A percentile compares a stretch with the other conserved stretches of the same genome.
Conservation (phyloP, 2,329 filamentous ascomycete species). For the Aspergillus texensis region DNA sequence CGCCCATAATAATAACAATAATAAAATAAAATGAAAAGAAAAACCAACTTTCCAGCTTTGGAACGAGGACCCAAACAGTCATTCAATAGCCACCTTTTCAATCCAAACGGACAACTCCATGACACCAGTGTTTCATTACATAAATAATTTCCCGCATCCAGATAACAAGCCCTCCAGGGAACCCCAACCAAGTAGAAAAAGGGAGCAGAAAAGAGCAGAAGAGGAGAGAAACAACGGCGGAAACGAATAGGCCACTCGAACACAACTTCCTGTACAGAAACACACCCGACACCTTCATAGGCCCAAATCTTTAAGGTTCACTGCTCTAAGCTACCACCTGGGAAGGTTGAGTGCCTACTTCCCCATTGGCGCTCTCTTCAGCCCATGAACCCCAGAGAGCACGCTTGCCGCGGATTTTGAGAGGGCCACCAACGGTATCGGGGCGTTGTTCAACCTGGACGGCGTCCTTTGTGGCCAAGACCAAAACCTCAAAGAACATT, state of each 20-base stretch:
- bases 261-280: conserved; percentile 5
- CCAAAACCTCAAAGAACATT: conserved; percentile 98
- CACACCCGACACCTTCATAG: background rate
- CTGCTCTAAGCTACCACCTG: conserved; percentile 26
- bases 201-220: background rate
- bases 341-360: conserved; percentile 40
- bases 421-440: conserved; percentile 71
- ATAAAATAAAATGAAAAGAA: background rate
- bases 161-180: conserved; percentile 1
- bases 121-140: conserved; percentile 18
- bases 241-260: background rate
- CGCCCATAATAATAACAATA: background rate
- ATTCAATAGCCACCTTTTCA: conserved; percentile 15
- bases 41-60: background rate
- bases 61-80: background rate
- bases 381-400: conserved; percentile 98
- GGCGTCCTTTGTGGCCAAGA: conserved; percentile 95
- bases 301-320: background rate
- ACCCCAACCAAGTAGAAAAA: conserved; percentile 1
- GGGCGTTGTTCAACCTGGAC: conserved; percentile 91
- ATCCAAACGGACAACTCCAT: conserved; percentile 6
- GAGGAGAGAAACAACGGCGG: background rate
- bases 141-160: conserved; percentile 9
- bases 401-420: conserved; percentile 85
- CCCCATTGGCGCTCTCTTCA: conserved; percentile 62